Percentiles rank a stretch among this genome's conserved stretches.
Conservation (phyloP, 1,284 basidiomycete genomes). For the Sporisorium exsertum region DNA sequence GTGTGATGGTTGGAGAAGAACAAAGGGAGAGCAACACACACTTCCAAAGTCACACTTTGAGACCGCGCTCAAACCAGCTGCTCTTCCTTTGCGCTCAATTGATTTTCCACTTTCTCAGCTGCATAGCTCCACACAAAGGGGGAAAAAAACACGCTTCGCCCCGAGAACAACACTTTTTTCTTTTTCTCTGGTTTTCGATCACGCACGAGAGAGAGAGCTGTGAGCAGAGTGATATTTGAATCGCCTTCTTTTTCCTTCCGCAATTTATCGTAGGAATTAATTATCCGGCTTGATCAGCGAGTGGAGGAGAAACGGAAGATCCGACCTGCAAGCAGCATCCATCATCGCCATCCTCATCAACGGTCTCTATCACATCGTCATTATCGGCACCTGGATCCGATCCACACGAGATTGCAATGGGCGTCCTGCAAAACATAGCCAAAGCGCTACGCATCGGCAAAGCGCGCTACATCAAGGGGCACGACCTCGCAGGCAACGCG, state of each 20-base stretch:
- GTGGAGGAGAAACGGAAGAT: conserved; percentile 2
- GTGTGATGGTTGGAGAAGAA: conserved; percentile 16
- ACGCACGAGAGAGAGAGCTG: conserved; percentile 9
- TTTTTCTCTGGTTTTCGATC: conserved; percentile 11
- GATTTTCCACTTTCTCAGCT: conserved; percentile 22
- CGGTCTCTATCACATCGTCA: not conserved
- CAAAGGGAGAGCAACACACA: conserved; percentile 4
- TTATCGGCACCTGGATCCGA: not conserved
- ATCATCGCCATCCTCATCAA: not conserved
- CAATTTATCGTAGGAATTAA: not conserved
- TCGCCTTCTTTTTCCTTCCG: not conserved
- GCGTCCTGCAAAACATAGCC: conserved; percentile 23
- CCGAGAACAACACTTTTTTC: conserved; percentile 26
- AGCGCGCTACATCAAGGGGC: conserved; percentile 55
- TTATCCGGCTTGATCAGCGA: conserved; percentile 16
- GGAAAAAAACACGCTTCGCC: not conserved
- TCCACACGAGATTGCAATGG: conserved; percentile 12
- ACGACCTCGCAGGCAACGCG: conserved; percentile 57
- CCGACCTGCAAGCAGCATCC: not conserved
- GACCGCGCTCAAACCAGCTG: conserved; percentile 6
- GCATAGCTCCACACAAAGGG: conserved; percentile 7
- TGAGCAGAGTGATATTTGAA: no score
- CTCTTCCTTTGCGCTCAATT: not conserved
- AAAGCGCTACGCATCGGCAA: conserved; percentile 54
- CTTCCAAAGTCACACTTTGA: not conserved